Conservation (phyloP, 2,329 filamentous ascomycete species). For the Scolecobasidium constrictum region DNA sequence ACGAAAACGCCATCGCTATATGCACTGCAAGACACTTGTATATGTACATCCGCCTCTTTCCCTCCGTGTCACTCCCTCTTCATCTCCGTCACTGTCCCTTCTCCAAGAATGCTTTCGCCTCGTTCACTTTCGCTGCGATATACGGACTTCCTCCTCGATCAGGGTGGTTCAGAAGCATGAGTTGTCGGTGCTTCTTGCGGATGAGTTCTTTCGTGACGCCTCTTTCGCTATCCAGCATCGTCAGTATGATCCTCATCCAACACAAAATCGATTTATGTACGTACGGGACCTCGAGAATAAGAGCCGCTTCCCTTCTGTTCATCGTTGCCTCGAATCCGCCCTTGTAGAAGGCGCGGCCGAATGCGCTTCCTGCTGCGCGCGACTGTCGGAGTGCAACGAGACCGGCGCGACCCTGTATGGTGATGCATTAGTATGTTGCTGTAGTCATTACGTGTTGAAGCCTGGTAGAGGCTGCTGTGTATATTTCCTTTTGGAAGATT, state of each 20-base stretch:
- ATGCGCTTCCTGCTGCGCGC: slow-evolving; percentile 58
- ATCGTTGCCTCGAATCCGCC: slow-evolving; percentile 96
- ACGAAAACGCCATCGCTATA: too few relatives aligned
- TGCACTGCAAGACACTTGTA: too few relatives aligned
- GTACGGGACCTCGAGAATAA: slow-evolving; percentile 87
- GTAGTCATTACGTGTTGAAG: not conserved
- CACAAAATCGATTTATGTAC: slow-evolving; percentile 16
- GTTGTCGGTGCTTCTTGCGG: slow-evolving; percentile 84
- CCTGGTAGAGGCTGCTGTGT: not conserved
- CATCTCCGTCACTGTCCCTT: too few relatives aligned
- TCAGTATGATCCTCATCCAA: not conserved
- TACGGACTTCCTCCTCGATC: slow-evolving; percentile 96
- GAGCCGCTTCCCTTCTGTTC: slow-evolving; percentile 79
- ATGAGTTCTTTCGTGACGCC: slow-evolving; percentile 84
- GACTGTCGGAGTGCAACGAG: slow-evolving; percentile 80
- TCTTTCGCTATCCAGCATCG: slow-evolving; percentile 54
- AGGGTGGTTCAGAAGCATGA: slow-evolving; percentile 97
- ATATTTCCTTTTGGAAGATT: too few relatives aligned
- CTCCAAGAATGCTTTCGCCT: slow-evolving; percentile 93
- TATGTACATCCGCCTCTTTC: too few relatives aligned
- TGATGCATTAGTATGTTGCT: slow-evolving; percentile 8
- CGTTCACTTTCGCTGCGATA: slow-evolving; percentile 94
- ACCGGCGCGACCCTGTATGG: slow-evolving; percentile 71
- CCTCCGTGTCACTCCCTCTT: too few relatives aligned
- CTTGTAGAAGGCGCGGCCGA: slow-evolving; percentile 94